These are phyloP conservation scores for Saxophila tyrrhenica DNA, from an alignment of 495 filamentous ascomycete genomes.

Conservation along the genomic window DNA sequence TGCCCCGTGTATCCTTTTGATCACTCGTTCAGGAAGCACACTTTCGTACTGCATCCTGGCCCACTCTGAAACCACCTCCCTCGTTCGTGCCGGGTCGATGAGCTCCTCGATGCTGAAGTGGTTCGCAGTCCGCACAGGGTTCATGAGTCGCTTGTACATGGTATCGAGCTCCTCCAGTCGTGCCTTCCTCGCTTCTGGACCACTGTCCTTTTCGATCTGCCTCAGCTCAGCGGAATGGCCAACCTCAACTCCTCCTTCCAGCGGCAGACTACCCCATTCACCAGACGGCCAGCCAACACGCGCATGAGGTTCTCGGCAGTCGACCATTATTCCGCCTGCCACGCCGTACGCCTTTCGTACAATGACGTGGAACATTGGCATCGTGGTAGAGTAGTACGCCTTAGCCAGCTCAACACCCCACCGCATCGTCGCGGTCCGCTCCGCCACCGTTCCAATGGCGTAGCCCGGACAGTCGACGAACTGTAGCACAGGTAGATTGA, in stretches of 20 bases:
- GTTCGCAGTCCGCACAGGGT: conserved; percentile 52
- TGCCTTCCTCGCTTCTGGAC: conserved; percentile 34
- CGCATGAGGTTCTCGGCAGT: conserved; percentile 45
- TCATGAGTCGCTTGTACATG: conserved; percentile 50
- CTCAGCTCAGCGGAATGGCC: conserved; percentile 47
- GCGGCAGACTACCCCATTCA: conserved; percentile 48
- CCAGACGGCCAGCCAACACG: conserved; percentile 47
- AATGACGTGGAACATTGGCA: conserved; percentile 49
- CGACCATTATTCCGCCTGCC: conserved; percentile 51
- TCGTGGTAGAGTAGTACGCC: conserved; percentile 48
- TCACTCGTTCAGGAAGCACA: conserved; percentile 37
- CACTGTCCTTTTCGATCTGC: conserved; percentile 39
- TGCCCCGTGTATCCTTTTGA: conserved; percentile 40
- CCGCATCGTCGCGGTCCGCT: conserved; percentile 51
- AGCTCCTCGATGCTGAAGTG: conserved; percentile 55
- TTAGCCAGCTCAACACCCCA: conserved; percentile 49
- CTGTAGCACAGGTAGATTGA: conserved; percentile 51
- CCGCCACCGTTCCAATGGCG: conserved; percentile 50
- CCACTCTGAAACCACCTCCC: conserved; percentile 44
- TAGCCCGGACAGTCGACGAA: conserved; percentile 51
- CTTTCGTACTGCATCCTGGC: conserved; percentile 42
- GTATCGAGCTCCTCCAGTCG: conserved; percentile 44
- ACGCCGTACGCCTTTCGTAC: conserved; percentile 48
- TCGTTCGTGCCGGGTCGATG: conserved; percentile 48
- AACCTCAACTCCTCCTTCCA: conserved; percentile 53